phyloP scores from a whole-genome alignment of 2,329 filamentous ascomycete species.

The Colletotrichum tanaceti region DNA sequence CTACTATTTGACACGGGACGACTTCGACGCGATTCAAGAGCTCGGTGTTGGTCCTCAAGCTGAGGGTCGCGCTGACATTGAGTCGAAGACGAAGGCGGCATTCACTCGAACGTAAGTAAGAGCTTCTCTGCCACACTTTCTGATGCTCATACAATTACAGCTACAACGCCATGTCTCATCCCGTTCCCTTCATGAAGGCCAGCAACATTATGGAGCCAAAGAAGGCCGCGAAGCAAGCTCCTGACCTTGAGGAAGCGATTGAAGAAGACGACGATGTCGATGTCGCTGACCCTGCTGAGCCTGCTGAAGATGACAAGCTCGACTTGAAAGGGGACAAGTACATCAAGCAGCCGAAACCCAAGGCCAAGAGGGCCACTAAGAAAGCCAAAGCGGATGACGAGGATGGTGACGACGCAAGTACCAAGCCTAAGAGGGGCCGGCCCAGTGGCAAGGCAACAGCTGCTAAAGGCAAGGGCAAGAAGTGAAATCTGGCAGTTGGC shows the following conservation, averaged over 20 bases:
- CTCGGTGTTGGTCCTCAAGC: constrained; percentile 88
- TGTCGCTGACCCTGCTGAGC: constrained; percentile 66
- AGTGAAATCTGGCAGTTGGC: constrained; percentile 31
- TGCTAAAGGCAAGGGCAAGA: constrained; percentile 63
- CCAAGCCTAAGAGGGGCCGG: constrained; percentile 64
- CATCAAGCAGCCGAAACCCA: constrained; percentile 87
- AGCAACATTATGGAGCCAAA: constrained; percentile 79
- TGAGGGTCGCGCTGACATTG: constrained; percentile 79
- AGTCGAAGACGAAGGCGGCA: constrained; percentile 84
- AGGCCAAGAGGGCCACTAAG: constrained; percentile 56
- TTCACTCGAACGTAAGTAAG: constrained; percentile 86
- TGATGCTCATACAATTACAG: constrained; percentile 55
- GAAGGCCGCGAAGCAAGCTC: constrained; percentile 78
- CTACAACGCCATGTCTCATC: constrained; percentile 88
- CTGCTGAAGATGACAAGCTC: constrained; percentile 79
- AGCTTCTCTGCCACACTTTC: neutral
- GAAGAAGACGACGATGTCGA: constrained; percentile 89
- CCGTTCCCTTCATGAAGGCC: constrained; percentile 96
- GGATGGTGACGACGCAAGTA: constrained; percentile 63
- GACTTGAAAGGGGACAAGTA: constrained; percentile 96
- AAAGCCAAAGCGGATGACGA: constrained; percentile 59
- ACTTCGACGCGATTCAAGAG: constrained; percentile 93
- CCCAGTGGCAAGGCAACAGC: constrained; percentile 54
- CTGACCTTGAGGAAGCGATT: constrained; percentile 95
- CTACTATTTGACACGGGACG: constrained; percentile 94